A percentile compares a stretch with the other conserved stretches of the same genome.
These are phyloP conservation scores for Cylindrotheca closterium DNA, from an alignment of 108 stramenopile genomes.

Conservation along the genomic window DNA sequence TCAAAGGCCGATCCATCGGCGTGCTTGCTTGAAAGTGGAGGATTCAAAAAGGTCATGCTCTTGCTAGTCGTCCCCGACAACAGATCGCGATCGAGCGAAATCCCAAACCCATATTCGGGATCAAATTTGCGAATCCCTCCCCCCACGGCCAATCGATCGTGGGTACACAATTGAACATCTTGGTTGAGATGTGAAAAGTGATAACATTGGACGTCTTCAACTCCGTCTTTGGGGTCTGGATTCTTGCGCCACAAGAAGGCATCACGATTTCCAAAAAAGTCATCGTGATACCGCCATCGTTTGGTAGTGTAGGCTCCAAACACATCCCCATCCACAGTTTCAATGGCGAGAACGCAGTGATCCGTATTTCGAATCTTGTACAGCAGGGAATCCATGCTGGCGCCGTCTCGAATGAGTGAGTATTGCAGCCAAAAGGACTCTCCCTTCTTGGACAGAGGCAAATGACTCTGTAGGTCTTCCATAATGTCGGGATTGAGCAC, in stretches of 20 bases:
- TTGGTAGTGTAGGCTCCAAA: conserved; percentile 72
- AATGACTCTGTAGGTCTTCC: conserved; percentile 58
- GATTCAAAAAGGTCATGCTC: conserved; percentile 68
- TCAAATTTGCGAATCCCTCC: conserved; percentile 34
- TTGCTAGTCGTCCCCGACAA: conserved; percentile 55
- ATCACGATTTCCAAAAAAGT: conserved; percentile 64
- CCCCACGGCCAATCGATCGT: conserved; percentile 60
- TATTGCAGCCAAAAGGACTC: conserved; percentile 80
- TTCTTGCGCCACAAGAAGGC: conserved; percentile 69
- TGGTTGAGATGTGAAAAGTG: conserved; percentile 60
- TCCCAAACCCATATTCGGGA: conserved; percentile 62
- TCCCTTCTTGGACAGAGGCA: conserved; percentile 50
- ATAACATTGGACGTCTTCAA: conserved; percentile 63
- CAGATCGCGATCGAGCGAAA: conserved; percentile 54
- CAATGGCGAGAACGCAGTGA: conserved; percentile 63
- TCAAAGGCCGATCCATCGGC: conserved; percentile 62
- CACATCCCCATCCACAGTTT: conserved; percentile 73
- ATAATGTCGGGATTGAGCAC: conserved; percentile 32
- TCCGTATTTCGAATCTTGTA: conserved; percentile 44
- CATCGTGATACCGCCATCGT: conserved; percentile 63
- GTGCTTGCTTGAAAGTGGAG: conserved; percentile 38
- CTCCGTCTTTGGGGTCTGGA: conserved; percentile 23
- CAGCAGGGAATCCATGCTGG: conserved; percentile 55
- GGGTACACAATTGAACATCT: conserved; percentile 64
- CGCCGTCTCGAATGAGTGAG: conserved; percentile 73